A percentile compares a stretch with the other conserved stretches of the same genome.
phyloP scores from a whole-genome alignment of 2,329 filamentous ascomycete species.

The Fusarium anthophilum region DNA sequence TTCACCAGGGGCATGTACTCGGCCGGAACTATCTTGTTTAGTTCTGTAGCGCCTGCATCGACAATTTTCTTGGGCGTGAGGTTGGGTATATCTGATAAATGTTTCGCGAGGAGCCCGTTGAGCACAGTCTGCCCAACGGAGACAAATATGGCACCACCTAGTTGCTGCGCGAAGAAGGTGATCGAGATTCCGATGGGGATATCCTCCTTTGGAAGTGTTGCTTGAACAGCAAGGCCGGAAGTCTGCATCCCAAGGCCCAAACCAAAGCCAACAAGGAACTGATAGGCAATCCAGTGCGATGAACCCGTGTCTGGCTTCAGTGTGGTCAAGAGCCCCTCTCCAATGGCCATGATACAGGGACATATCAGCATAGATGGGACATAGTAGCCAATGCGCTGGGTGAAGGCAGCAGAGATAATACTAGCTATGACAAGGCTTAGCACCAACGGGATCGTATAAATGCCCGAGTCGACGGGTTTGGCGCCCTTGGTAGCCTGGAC shows the following conservation, averaged over 20 bases:
- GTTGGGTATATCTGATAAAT: conserved; percentile 52
- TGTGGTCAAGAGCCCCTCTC: conserved; percentile 67
- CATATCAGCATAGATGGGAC: conserved; percentile 64
- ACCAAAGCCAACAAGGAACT: conserved; percentile 67
- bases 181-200: conserved; percentile 65
- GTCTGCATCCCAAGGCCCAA: conserved; percentile 69
- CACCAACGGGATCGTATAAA: conserved; percentile 66
- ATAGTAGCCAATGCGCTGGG: conserved; percentile 68
- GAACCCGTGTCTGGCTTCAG: conserved; percentile 58
- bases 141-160: conserved; percentile 67
- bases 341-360: conserved; percentile 60
- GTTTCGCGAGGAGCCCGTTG: conserved; percentile 55
- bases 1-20: conserved; percentile 64
- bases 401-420: conserved; percentile 58
- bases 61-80: conserved; percentile 56
- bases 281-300: conserved; percentile 67
- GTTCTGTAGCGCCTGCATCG: conserved; percentile 65
- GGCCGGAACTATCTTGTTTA: conserved; percentile 62
- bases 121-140: conserved; percentile 66
- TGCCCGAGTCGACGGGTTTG: conserved; percentile 62
- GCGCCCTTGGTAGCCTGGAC: conserved; percentile 66
- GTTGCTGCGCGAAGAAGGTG: conserved; percentile 66
- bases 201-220: conserved; percentile 61
- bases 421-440: conserved; percentile 64
- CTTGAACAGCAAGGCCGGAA: conserved; percentile 64